phyloP scores from a whole-genome alignment of 345 rosid species.

The Euphorbia peplus region DNA sequence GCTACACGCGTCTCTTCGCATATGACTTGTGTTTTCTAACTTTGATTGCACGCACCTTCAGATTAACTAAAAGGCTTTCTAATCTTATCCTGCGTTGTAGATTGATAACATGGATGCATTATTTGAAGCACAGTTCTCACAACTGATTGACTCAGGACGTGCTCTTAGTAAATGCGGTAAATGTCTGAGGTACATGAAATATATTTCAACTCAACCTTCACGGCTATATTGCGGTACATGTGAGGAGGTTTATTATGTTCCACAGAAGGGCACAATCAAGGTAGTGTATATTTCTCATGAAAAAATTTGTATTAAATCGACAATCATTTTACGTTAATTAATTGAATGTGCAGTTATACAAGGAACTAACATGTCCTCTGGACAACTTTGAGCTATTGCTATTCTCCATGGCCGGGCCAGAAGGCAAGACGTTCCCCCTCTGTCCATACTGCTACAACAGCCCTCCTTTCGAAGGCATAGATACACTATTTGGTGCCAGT shows the following conservation, averaged over 20 bases:
- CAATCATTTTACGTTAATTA: neutral
- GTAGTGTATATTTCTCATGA: constrained; percentile 28
- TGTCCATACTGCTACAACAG: constrained; percentile 91
- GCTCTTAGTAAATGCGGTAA: constrained; percentile 92
- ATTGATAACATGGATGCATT: constrained; percentile 90
- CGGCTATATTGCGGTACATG: constrained; percentile 89
- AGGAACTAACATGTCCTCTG: constrained; percentile 88
- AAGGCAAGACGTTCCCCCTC: constrained; percentile 89
- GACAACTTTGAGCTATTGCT: constrained; percentile 91
- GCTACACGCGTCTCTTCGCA: neutral
- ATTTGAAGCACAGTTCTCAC: constrained; percentile 95
- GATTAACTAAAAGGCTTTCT: neutral
- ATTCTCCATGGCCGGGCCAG: constrained; percentile 86
- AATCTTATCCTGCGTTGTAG: constrained; percentile 41
- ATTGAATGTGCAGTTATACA: constrained; percentile 61
- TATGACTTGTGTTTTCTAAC: constrained; percentile 1
- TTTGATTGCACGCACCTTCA: neutral
- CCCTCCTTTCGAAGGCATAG: constrained; percentile 92
- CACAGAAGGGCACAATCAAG: constrained; percentile 89
- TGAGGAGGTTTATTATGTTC: constrained; percentile 94
- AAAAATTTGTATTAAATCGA: neutral
- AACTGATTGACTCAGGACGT: constrained; percentile 79
- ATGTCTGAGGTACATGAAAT: constrained; percentile 93
- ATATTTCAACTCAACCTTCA: constrained; percentile 71
- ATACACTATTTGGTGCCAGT: constrained; percentile 47